phyloP scores from a whole-genome alignment of 345 rosid genomes.

The Rhizophora apiculata region DNA sequence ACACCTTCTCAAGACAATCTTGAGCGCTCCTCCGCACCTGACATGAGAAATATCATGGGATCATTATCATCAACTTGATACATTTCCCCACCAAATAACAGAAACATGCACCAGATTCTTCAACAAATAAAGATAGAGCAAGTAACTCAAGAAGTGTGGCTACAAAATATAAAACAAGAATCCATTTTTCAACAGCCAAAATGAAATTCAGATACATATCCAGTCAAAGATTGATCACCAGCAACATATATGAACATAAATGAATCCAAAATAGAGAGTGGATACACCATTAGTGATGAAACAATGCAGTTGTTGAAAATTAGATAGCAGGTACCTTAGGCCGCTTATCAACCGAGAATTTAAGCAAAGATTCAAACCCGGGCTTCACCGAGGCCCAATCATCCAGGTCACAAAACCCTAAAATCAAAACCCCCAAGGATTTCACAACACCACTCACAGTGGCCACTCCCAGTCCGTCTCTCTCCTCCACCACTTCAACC shows the following conservation, averaged over 20 bases:
- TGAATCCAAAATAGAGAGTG: too few species aligned
- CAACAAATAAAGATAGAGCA: too few species aligned
- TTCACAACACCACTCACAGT: slow-evolving; percentile 68
- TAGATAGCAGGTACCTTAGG: slow-evolving; percentile 57
- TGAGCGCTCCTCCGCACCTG: slow-evolving; percentile 84
- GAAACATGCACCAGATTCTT: too few species aligned
- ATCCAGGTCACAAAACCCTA: slow-evolving; percentile 55
- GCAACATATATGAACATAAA: too few species aligned
- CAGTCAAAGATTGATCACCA: too few species aligned
- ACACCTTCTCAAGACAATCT: slow-evolving; percentile 62
- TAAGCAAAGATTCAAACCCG: slow-evolving; percentile 61
- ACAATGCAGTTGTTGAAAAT: neutral
- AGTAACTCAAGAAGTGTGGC: too few species aligned
- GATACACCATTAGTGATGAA: neutral
- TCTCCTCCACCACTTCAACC: slow-evolving; percentile 37
- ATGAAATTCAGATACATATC: too few species aligned
- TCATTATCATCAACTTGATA: too few species aligned
- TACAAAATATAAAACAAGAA: too few species aligned
- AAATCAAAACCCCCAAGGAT: slow-evolving; percentile 66
- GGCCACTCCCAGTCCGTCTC: slow-evolving; percentile 54
- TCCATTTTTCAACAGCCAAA: too few species aligned
- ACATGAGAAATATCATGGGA: neutral
- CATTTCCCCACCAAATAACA: too few species aligned
- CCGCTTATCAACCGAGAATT: slow-evolving; percentile 67
- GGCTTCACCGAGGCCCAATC: slow-evolving; percentile 59